Evolutionary conservation across 1,284 basidiomycete genomes (phyloP), one percentile per base, ranked within the genome.

Genomic region (Pterula multifida): DNA sequence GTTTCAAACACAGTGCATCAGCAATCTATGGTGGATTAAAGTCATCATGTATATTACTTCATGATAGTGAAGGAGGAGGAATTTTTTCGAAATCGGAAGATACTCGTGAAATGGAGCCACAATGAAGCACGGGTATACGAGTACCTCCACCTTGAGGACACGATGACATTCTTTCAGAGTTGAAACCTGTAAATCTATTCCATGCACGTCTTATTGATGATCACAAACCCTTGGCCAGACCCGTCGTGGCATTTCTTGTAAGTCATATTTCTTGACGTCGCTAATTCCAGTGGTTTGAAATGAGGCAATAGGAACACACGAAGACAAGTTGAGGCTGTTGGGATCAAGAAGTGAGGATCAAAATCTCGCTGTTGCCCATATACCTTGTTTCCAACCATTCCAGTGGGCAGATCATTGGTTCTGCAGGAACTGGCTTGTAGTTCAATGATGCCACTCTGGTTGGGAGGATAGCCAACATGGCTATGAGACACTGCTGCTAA

Each of bases 171-270:
- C 65, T 63, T 12, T 64, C 69, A 0, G 85, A 85, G 49, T 71
- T 57, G 58, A 85, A 88, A 48, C 74, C 70, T 15, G 81, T 85
- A 62, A 75, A 75, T 22, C 78, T 70, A 42, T 66, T 67, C 81
- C 80, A 88, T 0, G 55, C 83, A 85, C 0, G 75, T 79, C 26
- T 83, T 78, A 61, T 86, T 86, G 65, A 88, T 86, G n/a, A 89
- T 65, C 3, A 72, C 70, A 55, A 88, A 79, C 63, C 87, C 82
- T 42, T 73, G 81, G 84, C 57, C 76, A 61, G 12, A 87, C 70
- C 0, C 69, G 56, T 1, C 60, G n/a, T 63, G 4, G 68, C 71
- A 57, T 86, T 61, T 70, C 59, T 83, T 78, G 68, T 89, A 86
- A 3, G 81, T 76, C 54, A 90, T 86, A 84, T 9, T 85, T 84